Evolutionary conservation across 345 rosid genomes (phyloP).

Genomic region (Cardamine resedifolia): DNA sequence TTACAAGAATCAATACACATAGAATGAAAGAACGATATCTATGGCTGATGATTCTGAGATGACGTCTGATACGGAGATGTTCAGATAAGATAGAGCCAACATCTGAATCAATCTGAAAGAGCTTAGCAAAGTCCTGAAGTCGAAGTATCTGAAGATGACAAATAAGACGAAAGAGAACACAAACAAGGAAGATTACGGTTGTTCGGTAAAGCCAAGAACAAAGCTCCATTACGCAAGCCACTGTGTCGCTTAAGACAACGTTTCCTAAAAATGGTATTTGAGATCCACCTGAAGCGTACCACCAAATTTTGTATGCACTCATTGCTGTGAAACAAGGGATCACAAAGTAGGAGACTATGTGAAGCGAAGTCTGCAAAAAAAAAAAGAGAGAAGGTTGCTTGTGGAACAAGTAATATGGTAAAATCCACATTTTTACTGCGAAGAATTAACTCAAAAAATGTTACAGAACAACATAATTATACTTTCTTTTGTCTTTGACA

Average conservation of each 20-base stretch:
- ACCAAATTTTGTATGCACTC: slow-evolving; percentile 92
- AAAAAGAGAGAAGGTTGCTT: neutral
- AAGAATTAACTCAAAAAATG: neutral
- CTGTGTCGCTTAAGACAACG: slow-evolving; percentile 63
- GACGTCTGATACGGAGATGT: slow-evolving; percentile 84
- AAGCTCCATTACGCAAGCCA: slow-evolving; percentile 86
- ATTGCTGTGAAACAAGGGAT: slow-evolving; percentile 72
- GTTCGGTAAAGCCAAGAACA: slow-evolving; percentile 95
- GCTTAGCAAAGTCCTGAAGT: slow-evolving; percentile 74
- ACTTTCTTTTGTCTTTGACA: neutral
- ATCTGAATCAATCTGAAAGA: slow-evolving; percentile 76
- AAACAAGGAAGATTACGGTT: slow-evolving; percentile 76
- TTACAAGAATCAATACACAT: slow-evolving; percentile 58
- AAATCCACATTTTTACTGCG: neutral
- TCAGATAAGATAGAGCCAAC: slow-evolving; percentile 71
- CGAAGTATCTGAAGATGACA: slow-evolving; percentile 92
- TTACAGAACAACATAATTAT: neutral
- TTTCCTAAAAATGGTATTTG: slow-evolving; percentile 85
- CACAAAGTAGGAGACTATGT: slow-evolving; percentile 62
- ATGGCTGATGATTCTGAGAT: slow-evolving; percentile 90
- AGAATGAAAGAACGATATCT: slow-evolving; percentile 71
- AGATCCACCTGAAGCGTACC: slow-evolving; percentile 97
- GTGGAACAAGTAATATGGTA: slow-evolving; percentile 25
- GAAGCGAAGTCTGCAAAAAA: slow-evolving; percentile 67
- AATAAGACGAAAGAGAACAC: slow-evolving; percentile 81